Conservation (phyloP, 345 rosid genomes). For the Aquilaria yunnanensis region DNA sequence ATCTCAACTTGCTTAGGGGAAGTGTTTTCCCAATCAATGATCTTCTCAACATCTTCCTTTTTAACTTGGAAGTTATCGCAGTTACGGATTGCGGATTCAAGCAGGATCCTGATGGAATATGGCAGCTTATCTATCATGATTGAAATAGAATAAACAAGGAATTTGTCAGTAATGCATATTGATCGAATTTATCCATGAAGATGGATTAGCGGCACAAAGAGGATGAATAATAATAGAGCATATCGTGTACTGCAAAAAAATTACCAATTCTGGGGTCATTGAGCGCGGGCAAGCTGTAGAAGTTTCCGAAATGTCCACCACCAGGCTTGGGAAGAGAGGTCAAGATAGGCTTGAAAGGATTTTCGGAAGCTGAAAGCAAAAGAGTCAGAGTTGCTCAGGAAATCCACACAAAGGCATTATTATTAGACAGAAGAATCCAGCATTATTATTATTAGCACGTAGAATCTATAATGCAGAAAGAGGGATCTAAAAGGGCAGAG, state of each 20-base stretch:
- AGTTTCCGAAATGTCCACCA: constrained; percentile 95
- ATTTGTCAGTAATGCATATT: too few species aligned
- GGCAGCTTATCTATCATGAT: constrained; percentile 66
- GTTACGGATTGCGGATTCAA: constrained; percentile 93
- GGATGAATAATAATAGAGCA: background rate
- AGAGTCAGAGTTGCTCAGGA: background rate
- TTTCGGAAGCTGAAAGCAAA: constrained; percentile 66
- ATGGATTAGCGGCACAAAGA: too few species aligned
- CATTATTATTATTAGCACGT: background rate
- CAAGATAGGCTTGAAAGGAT: constrained; percentile 73
- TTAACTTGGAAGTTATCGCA: constrained; percentile 97
- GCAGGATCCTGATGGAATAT: constrained; percentile 86
- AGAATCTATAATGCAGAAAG: background rate
- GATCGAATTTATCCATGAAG: too few species aligned
- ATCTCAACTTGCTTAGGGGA: constrained; percentile 95
- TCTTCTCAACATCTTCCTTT: constrained; percentile 90
- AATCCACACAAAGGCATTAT: background rate
- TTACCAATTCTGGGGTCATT: constrained; percentile 97
- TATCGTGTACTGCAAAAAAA: background rate
- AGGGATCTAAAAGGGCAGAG: constrained; percentile 9
- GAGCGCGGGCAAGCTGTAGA: constrained; percentile 84
- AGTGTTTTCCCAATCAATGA: constrained; percentile 86
- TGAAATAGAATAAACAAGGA: constrained; percentile 14
- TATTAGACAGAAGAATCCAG: too few species aligned
- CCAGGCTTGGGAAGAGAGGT: constrained; percentile 89